These are phyloP conservation scores for Powellomyces hirtus DNA, from an alignment of 192 early-diverging fungal species.

Conservation along the genomic window DNA sequence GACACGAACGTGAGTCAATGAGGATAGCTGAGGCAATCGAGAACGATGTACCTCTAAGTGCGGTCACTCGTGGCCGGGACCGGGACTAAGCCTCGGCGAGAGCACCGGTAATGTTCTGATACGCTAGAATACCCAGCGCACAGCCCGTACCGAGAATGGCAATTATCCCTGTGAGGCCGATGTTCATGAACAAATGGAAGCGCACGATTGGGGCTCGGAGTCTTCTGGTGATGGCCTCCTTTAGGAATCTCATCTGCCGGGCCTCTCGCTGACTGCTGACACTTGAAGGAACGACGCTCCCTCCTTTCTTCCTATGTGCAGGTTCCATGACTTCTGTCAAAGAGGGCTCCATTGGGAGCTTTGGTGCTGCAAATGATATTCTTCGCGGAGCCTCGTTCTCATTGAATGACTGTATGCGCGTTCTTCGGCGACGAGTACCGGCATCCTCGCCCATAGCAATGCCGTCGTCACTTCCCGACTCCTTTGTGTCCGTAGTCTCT, in stretches of 20 bases:
- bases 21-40: background rate
- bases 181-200: constrained; percentile 3
- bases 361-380: background rate
- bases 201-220: background rate
- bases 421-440: background rate
- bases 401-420: background rate
- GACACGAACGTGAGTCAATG: background rate
- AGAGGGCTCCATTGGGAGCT: background rate
- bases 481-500: background rate
- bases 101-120: background rate
- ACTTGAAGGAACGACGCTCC: constrained; percentile 5
- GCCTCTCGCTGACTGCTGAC: constrained; percentile 12
- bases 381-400: background rate
- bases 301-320: background rate
- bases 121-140: constrained; percentile 5
- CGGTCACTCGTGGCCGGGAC: background rate
- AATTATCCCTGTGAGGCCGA: background rate
- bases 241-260: background rate
- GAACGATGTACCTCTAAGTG: background rate
- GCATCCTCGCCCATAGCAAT: constrained; percentile 8
- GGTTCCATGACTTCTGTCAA: background rate
- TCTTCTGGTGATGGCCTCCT: constrained; percentile 1
- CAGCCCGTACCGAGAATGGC: constrained; percentile 12
- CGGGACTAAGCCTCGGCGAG: constrained; percentile 11
- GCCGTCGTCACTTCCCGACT: background rate